Conservation (phyloP, 108 stramenopile species). For the Nitzschia putrida region DNA sequence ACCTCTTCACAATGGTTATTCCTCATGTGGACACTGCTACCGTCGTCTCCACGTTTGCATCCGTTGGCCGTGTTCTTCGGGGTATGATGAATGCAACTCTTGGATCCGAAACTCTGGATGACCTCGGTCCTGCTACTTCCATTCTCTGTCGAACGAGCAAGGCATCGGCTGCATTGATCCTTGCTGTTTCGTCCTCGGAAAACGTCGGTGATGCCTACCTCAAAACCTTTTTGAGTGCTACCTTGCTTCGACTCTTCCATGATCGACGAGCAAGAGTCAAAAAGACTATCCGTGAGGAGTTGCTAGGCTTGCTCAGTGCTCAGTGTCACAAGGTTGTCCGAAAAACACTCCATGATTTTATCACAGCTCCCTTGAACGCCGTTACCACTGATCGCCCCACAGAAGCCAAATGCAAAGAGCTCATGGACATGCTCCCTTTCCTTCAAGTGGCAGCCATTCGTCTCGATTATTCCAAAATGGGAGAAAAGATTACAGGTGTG, state of each 20-base stretch:
- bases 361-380: neutral
- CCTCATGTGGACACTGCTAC: slow-evolving; percentile 52
- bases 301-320: slow-evolving; percentile 45
- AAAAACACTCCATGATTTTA: slow-evolving; percentile 13
- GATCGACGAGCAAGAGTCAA: slow-evolving; percentile 59
- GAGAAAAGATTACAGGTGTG: slow-evolving; percentile 49
- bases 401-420: neutral
- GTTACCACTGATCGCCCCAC: neutral
- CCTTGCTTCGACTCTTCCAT: slow-evolving; percentile 51
- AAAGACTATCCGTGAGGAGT: slow-evolving; percentile 46
- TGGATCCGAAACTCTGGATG: slow-evolving; percentile 39
- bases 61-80: slow-evolving; percentile 51
- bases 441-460: slow-evolving; percentile 13
- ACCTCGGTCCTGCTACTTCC: slow-evolving; percentile 34
- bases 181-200: neutral
- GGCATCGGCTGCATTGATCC: slow-evolving; percentile 43
- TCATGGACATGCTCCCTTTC: slow-evolving; percentile 7
- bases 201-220: slow-evolving; percentile 4
- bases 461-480: slow-evolving; percentile 47
- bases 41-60: slow-evolving; percentile 47
- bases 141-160: slow-evolving; percentile 30
- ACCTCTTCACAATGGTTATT: slow-evolving; percentile 48
- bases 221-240: slow-evolving; percentile 40
- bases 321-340: slow-evolving; percentile 31
- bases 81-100: slow-evolving; percentile 48